Conservation (phyloP, 129 eudicot genomes). For the Artemisia argyi region DNA sequence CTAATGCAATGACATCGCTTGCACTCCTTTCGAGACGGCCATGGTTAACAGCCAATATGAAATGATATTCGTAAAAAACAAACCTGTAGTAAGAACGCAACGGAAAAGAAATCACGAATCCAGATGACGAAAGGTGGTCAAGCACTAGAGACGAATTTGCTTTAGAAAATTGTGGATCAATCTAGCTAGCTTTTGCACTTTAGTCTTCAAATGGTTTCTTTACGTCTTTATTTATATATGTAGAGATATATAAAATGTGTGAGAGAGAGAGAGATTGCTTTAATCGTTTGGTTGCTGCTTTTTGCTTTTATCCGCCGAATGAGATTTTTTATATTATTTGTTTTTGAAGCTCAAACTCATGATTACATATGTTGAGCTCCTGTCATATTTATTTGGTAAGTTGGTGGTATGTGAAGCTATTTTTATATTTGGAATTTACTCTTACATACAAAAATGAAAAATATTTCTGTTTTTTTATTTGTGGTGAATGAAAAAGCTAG, state of each 20-base stretch:
- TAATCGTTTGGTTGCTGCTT: slow-evolving; percentile 26
- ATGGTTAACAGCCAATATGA: too few relatives aligned
- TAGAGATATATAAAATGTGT: neutral
- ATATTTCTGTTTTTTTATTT: neutral
- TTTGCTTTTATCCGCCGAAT: slow-evolving; percentile 42
- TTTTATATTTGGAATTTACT: slow-evolving; percentile 14
- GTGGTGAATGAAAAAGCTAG: neutral
- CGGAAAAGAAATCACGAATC: neutral
- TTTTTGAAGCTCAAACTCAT: slow-evolving; percentile 27
- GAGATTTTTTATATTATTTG: neutral
- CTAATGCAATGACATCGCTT: too few relatives aligned
- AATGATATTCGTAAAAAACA: neutral
- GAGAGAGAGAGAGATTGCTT: slow-evolving; percentile 32
- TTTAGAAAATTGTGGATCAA: slow-evolving; percentile 15
- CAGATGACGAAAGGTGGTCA: slow-evolving; percentile 19
- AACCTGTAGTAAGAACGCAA: slow-evolving; percentile 23
- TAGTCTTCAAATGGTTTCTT: slow-evolving; percentile 20
- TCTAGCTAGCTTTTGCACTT: slow-evolving; percentile 5
- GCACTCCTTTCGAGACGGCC: too few relatives aligned
- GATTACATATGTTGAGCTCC: slow-evolving; percentile 31
- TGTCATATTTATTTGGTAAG: slow-evolving; percentile 12
- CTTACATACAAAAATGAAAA: slow-evolving; percentile 1
- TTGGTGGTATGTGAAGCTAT: neutral
- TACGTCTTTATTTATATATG: neutral
- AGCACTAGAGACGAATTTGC: slow-evolving; percentile 19